phyloP scores from a whole-genome alignment of 306 rosid species.

The Ammopiptanthus mongolicus region DNA sequence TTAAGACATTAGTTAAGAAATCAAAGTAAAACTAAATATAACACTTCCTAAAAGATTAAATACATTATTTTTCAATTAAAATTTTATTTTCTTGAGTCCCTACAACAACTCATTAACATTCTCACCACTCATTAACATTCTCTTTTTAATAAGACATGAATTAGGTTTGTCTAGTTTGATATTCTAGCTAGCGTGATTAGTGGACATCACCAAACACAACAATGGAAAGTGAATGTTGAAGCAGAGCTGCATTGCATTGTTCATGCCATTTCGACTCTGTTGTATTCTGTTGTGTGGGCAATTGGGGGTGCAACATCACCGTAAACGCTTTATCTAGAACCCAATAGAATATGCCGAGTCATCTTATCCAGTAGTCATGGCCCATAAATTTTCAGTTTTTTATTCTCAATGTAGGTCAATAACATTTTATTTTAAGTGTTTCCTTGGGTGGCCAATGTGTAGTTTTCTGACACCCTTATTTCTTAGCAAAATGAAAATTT shows the following conservation, averaged over 20 bases:
- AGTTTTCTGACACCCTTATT: too few relatives aligned
- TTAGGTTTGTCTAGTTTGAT: background rate
- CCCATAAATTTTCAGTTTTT: background rate
- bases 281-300: background rate
- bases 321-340: background rate
- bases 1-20: too few relatives aligned
- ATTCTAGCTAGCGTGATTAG: background rate
- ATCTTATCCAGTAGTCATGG: slow-evolving; percentile 15
- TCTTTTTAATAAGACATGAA: too few relatives aligned
- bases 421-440: background rate
- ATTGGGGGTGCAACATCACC: slow-evolving; percentile 23
- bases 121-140: too few relatives aligned
- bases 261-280: background rate
- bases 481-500: too few relatives aligned
- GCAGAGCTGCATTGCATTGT: background rate
- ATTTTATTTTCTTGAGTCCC: too few relatives aligned
- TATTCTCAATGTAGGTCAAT: background rate
- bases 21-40: too few relatives aligned
- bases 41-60: too few relatives aligned
- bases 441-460: too few relatives aligned
- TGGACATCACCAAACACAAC: background rate
- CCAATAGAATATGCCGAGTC: background rate
- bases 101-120: too few relatives aligned
- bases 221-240: background rate
- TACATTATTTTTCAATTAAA: too few relatives aligned